Evolutionary conservation across 2,329 filamentous ascomycete species (phyloP).

Genomic region (Mycosphaerella sp.): DNA sequence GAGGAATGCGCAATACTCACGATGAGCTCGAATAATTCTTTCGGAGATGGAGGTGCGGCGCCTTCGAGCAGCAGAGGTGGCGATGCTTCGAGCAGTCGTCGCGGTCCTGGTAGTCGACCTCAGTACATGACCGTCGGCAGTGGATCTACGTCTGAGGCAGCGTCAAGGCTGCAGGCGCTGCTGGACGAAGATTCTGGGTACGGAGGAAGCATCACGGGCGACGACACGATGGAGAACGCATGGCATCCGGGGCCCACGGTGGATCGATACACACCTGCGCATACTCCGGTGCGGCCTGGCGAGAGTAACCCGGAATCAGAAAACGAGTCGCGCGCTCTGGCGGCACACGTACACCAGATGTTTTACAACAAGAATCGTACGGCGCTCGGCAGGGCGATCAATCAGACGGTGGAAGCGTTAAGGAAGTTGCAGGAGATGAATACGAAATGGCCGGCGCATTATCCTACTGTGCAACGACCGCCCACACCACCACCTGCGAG

Average conservation of each 20-base stretch:
- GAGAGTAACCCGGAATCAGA: slow-evolving; percentile 49
- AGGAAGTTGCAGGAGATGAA: slow-evolving; percentile 85
- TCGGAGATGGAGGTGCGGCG: slow-evolving; percentile 26
- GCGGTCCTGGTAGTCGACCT: slow-evolving; percentile 40
- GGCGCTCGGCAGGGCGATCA: slow-evolving; percentile 80
- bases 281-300: slow-evolving; percentile 48
- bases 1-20: slow-evolving; percentile 5
- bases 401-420: slow-evolving; percentile 75
- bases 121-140: slow-evolving; percentile 84
- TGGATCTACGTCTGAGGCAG: slow-evolving; percentile 74
- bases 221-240: slow-evolving; percentile 50
- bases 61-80: slow-evolving; percentile 25
- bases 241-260: slow-evolving; percentile 54
- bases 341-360: slow-evolving; percentile 83
- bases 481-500: slow-evolving; percentile 40
- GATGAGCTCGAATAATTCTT: slow-evolving; percentile 34
- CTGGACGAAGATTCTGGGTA: slow-evolving; percentile 89
- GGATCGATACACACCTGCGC: slow-evolving; percentile 53
- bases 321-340: slow-evolving; percentile 61
- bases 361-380: slow-evolving; percentile 92
- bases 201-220: slow-evolving; percentile 65
- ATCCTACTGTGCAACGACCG: slow-evolving; percentile 72
- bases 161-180: slow-evolving; percentile 70
- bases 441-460: slow-evolving; percentile 85
- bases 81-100: slow-evolving; percentile 20